Evolutionary conservation across 75 land plant species (phyloP).

Genomic region (Ceratopteris richardii): DNA sequence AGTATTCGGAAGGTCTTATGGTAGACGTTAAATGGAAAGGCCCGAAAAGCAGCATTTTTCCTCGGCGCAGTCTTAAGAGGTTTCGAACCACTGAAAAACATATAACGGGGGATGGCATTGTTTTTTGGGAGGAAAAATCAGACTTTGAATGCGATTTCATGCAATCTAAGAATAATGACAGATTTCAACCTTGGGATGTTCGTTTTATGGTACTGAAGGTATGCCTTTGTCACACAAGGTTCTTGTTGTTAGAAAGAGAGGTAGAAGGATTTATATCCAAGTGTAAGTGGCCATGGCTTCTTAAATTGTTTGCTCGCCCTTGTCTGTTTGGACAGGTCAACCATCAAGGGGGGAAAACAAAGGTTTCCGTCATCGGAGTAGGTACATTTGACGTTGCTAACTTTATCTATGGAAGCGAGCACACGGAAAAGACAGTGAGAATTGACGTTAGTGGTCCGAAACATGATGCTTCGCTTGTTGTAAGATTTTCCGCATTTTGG

Average conservation of each 20-base stretch:
- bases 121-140: constrained; percentile 69
- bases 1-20: constrained; percentile 16
- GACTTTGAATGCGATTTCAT: constrained; percentile 35
- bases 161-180: constrained; percentile 21
- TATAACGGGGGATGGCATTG: constrained; percentile 29
- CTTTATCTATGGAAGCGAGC: constrained; percentile 27
- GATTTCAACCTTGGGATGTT: constrained; percentile 79
- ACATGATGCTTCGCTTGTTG: constrained; percentile 22
- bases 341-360: constrained; percentile 35
- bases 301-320: too few relatives aligned
- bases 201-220: constrained; percentile 56
- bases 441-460: constrained; percentile 29
- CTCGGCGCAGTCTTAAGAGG: constrained; percentile 51
- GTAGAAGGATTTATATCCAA: too few relatives aligned
- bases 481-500: constrained; percentile 15
- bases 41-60: constrained; percentile 35
- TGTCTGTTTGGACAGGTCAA: constrained; percentile 23
- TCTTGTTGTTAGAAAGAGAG: neutral
- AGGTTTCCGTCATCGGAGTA: constrained; percentile 40
- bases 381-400: constrained; percentile 54
- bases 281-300: too few relatives aligned
- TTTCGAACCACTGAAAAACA: constrained; percentile 37
- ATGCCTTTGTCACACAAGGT: constrained; percentile 20
- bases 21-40: constrained; percentile 92
- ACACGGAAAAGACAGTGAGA: constrained; percentile 21